These are phyloP conservation scores for Cladobotryum mycophilum DNA, from an alignment of 2,329 filamentous ascomycete species.

Conservation along the genomic window DNA sequence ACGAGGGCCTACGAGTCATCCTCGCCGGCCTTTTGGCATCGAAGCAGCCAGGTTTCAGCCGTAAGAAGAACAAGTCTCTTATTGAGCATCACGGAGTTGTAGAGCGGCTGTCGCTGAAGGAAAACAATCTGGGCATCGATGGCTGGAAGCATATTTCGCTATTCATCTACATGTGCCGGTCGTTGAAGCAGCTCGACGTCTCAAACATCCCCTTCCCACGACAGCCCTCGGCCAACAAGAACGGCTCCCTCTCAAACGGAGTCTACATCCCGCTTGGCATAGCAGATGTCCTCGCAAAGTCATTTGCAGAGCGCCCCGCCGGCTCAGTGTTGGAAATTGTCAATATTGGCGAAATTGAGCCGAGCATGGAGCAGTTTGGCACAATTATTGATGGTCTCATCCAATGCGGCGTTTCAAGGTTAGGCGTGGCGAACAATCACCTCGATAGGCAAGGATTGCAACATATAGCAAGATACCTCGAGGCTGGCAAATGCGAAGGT, in stretches of 20 bases:
- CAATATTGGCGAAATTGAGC: slow-evolving; percentile 71
- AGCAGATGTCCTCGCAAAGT: slow-evolving; percentile 63
- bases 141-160: slow-evolving; percentile 89
- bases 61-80: slow-evolving; percentile 40
- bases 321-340: slow-evolving; percentile 75
- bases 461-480: slow-evolving; percentile 71
- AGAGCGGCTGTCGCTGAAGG: slow-evolving; percentile 81
- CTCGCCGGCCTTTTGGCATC: slow-evolving; percentile 79
- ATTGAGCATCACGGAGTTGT: slow-evolving; percentile 58
- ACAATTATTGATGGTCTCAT: slow-evolving; percentile 77
- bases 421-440: slow-evolving; percentile 78
- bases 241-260: slow-evolving; percentile 27
- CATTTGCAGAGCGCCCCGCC: slow-evolving; percentile 69
- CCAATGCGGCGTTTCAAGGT: slow-evolving; percentile 66
- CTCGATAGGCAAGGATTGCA: slow-evolving; percentile 67
- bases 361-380: slow-evolving; percentile 64
- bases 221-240: slow-evolving; percentile 25
- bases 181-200: slow-evolving; percentile 78
- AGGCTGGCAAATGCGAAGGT: slow-evolving; percentile 73
- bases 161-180: slow-evolving; percentile 85
- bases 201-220: slow-evolving; percentile 75
- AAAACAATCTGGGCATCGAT: slow-evolving; percentile 81
- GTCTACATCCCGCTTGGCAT: slow-evolving; percentile 28
- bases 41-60: slow-evolving; percentile 56
- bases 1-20: slow-evolving; percentile 81